These are phyloP conservation scores for Stenocarpella maydis DNA, from an alignment of 2,329 filamentous ascomycete genomes.

Conservation along the genomic window DNA sequence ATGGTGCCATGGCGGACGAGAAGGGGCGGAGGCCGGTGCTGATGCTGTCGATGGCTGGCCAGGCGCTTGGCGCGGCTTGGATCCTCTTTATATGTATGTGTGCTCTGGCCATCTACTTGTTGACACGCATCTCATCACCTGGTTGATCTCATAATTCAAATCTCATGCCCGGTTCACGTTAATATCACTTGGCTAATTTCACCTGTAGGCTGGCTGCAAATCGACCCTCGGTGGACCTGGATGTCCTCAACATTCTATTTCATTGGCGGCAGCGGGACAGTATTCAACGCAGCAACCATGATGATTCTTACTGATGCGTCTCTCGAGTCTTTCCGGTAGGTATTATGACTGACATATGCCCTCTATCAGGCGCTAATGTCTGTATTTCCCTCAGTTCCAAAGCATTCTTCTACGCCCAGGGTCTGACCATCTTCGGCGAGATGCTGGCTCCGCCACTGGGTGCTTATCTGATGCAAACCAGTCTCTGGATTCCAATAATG, in stretches of 20 bases:
- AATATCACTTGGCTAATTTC: not conserved
- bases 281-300: not conserved
- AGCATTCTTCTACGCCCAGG: slow-evolving; percentile 6
- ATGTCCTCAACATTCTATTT: slow-evolving; percentile 5
- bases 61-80: slow-evolving; percentile 5
- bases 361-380: not conserved
- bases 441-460: slow-evolving; percentile 6
- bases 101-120: no score
- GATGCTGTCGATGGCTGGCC: not conserved
- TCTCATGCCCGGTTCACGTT: no score
- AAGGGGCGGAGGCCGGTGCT: not conserved
- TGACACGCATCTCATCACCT: not conserved
- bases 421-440: not conserved
- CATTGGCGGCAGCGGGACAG: not conserved
- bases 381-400: not conserved
- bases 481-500: not conserved
- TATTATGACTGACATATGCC: no score
- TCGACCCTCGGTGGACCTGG: slow-evolving; percentile 1
- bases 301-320: slow-evolving; percentile 9
- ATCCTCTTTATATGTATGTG: slow-evolving; percentile 7
- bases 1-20: slow-evolving; percentile 7
- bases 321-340: slow-evolving; percentile 4
- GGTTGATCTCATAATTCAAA: not conserved
- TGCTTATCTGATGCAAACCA: not conserved
- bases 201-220: not conserved